These are phyloP conservation scores for Candida silvatica DNA, from an alignment of 805 yeast species.

Conservation along the genomic window DNA sequence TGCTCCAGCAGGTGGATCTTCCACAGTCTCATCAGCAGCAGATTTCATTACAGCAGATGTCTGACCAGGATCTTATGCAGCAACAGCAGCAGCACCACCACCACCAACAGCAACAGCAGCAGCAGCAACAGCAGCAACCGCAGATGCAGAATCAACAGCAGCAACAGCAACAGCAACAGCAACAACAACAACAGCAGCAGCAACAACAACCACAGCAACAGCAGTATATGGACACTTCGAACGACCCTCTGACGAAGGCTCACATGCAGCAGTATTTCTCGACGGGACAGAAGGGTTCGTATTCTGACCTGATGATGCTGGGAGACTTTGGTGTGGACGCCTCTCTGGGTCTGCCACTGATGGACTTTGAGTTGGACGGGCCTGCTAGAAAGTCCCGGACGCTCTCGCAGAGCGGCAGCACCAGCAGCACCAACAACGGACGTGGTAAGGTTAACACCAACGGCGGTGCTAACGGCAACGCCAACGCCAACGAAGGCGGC, in stretches of 20 bases:
- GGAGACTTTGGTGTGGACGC: conserved; percentile 75
- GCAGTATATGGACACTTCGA: not conserved
- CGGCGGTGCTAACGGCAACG: not conserved
- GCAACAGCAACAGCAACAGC: conserved; percentile 3
- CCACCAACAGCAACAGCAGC: conserved; percentile 14
- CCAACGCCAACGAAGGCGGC: not conserved
- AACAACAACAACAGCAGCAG: not conserved
- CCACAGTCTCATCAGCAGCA: not conserved
- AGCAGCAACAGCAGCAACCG: conserved; percentile 12
- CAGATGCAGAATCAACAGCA: conserved; percentile 9
- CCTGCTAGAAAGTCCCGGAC: conserved; percentile 1
- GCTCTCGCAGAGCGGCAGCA: not conserved
- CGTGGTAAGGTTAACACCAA: not conserved
- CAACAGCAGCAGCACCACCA: conserved; percentile 11
- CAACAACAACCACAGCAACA: not conserved
- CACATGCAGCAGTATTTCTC: not conserved
- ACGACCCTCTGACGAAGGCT: not conserved
- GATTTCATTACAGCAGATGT: not conserved
- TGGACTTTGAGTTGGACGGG: conserved; percentile 36
- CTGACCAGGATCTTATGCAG: too few species aligned
- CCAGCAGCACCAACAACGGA: not conserved
- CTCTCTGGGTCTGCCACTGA: conserved; percentile 62
- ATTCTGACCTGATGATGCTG: conserved; percentile 23
- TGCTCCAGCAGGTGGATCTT: conserved; percentile 5
- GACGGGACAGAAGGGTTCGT: conserved; percentile 8